Evolutionary conservation across 345 rosid species (phyloP).

Genomic region (Noccaea bulbosa): DNA sequence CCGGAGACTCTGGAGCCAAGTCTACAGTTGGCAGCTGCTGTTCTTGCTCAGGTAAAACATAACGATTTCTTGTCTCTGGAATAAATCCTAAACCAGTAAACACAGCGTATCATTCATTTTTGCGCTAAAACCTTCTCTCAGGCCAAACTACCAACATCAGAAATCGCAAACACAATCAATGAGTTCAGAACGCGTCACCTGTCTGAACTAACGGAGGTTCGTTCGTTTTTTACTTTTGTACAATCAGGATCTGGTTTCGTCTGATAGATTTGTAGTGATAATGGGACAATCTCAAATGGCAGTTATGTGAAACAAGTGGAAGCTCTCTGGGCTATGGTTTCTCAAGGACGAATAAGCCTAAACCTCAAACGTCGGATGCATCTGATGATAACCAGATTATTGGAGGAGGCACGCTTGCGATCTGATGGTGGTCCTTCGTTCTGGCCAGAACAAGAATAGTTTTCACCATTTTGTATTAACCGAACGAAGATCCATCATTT

Average conservation of each 20-base stretch:
- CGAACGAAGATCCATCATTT: slow-evolving; percentile 5
- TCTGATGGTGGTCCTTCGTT: slow-evolving; percentile 44
- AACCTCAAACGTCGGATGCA: slow-evolving; percentile 55
- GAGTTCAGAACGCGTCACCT: slow-evolving; percentile 93
- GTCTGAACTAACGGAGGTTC: slow-evolving; percentile 90
- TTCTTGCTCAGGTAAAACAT: slow-evolving; percentile 85
- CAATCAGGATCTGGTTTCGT: not conserved
- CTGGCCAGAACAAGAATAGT: not conserved
- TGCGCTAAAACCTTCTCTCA: slow-evolving; percentile 32
- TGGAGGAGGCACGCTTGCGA: slow-evolving; percentile 77
- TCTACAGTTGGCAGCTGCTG: slow-evolving; percentile 97
- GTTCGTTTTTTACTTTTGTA: not conserved
- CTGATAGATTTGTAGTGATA: slow-evolving; percentile 3
- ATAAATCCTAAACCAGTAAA: not conserved
- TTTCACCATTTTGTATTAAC: not conserved
- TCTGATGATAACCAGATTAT: slow-evolving; percentile 69
- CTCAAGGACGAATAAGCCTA: slow-evolving; percentile 70
- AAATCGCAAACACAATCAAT: slow-evolving; percentile 88
- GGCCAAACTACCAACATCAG: slow-evolving; percentile 88
- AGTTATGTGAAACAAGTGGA: slow-evolving; percentile 87
- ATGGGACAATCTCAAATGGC: slow-evolving; percentile 31
- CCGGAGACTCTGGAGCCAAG: slow-evolving; percentile 99
- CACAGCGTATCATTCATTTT: slow-evolving; percentile 22
- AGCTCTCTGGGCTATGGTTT: slow-evolving; percentile 95
- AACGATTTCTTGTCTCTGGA: slow-evolving; percentile 4